Evolutionary conservation across 2,329 filamentous ascomycete genomes (phyloP).

Genomic region (Ilyonectria mors-panacis): DNA sequence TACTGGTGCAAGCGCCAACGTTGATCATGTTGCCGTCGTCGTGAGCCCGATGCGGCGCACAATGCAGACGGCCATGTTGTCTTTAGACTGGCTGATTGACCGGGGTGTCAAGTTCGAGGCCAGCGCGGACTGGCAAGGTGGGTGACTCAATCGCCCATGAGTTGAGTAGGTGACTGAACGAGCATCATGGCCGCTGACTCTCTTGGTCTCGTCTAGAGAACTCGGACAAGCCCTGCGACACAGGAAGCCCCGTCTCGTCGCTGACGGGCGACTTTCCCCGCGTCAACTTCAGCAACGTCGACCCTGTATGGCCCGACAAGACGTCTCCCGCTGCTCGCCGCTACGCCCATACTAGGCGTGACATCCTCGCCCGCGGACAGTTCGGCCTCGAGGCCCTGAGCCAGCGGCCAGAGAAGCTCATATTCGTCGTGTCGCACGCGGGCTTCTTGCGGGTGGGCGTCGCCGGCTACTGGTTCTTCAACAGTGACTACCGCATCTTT

Average conservation of each 20-base stretch:
- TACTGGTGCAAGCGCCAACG: slow-evolving; percentile 50
- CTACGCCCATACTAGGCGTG: slow-evolving; percentile 68
- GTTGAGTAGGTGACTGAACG: neutral
- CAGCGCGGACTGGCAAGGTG: slow-evolving; percentile 77
- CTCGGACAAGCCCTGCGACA: slow-evolving; percentile 72
- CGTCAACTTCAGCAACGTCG: slow-evolving; percentile 70
- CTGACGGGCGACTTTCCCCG: slow-evolving; percentile 66
- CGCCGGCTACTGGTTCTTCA: slow-evolving; percentile 69
- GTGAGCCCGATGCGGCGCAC: slow-evolving; percentile 77
- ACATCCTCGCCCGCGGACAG: slow-evolving; percentile 70
- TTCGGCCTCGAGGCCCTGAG: slow-evolving; percentile 65
- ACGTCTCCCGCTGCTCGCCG: slow-evolving; percentile 59
- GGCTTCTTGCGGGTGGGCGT: slow-evolving; percentile 73
- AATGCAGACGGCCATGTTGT: slow-evolving; percentile 73
- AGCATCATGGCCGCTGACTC: neutral
- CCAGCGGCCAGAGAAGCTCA: slow-evolving; percentile 69
- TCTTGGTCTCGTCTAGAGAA: slow-evolving; percentile 59
- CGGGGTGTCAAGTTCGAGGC: slow-evolving; percentile 68
- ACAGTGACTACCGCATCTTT: slow-evolving; percentile 77
- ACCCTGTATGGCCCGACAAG: slow-evolving; percentile 76
- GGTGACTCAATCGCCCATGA: slow-evolving; percentile 20
- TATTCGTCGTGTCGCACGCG: slow-evolving; percentile 77
- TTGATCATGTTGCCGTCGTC: slow-evolving; percentile 65
- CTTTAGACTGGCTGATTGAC: slow-evolving; percentile 71
- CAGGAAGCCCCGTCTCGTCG: slow-evolving; percentile 63